Evolutionary conservation across 2,329 filamentous ascomycete genomes (phyloP), one percentile per base, ranked within the genome.

Genomic region (Alternaria panax): DNA sequence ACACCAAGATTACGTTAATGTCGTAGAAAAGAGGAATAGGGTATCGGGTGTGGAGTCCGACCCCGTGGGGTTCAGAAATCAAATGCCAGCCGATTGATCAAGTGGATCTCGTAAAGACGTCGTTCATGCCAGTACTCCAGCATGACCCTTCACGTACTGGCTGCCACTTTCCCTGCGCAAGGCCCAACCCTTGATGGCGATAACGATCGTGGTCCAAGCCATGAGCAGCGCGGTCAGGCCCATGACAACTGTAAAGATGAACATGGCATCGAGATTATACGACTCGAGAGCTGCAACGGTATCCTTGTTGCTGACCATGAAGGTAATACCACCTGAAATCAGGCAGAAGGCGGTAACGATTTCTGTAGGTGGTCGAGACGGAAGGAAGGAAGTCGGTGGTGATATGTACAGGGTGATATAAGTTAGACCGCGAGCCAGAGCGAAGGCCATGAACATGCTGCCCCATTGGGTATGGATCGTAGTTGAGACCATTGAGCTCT

Each of bases 381-480:
- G 92, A 20, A 93, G 84, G 62, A 91, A 85, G 0, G 92, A 96
- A 27, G 83, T 89, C 2, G 93, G 93, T 16, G 93, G 93, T 66
- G 88, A 88, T 53, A 97, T 81, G 77, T 90, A 98, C 59, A 92
- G 79, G 40, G 93, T 79, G 5, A 95, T 78, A 75, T 97, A 98
- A 7, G 93, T 96, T 56, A 92, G 80, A 2, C 84, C 88, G 46
- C 94, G 88, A 24, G 92, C 89, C 58, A 96, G 84, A 0, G 93
- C 90, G 54, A 92, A 93, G 25, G 90, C 92, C 46, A 92, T 85
- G 53, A 98, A 85, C 66, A 98, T 85, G 71, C 88, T 88, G 25
- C 94, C 94, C 94, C 94, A 98, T 78, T 97, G 93, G 74, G 90
- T 90, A 80, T 98, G 94, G 48, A 98, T 86, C 92, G 95, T 97